Conservation (phyloP, 371 early-diverging fungal genomes). For the Apophysomyces trapeziformis region DNA sequence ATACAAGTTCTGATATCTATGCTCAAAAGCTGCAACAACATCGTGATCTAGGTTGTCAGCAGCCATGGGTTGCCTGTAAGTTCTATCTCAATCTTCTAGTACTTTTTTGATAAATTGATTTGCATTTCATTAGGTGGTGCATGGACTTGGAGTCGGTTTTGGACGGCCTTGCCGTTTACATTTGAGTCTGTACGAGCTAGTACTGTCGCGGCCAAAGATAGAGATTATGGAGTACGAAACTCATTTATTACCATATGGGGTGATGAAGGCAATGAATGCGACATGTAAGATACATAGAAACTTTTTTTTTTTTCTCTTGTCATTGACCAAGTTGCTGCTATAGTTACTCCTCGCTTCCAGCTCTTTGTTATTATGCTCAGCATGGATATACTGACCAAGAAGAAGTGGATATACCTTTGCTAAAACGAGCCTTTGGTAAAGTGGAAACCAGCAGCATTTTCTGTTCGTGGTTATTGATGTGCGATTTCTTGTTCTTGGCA, state of each 20-base stretch:
- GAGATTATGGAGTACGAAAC: conserved; percentile 64
- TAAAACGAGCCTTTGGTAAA: conserved; percentile 68
- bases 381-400: conserved; percentile 69
- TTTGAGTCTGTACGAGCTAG: conserved; percentile 80
- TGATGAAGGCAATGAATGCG: conserved; percentile 92
- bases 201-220: conserved; percentile 68
- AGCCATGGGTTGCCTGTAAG: conserved; percentile 80
- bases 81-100: not conserved
- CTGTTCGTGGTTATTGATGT: not conserved
- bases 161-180: conserved; percentile 81
- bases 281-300: conserved; percentile 51
- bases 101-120: not conserved
- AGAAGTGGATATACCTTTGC: conserved; percentile 60
- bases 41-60: conserved; percentile 75
- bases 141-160: conserved; percentile 90
- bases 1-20: conserved; percentile 72
- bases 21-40: conserved; percentile 80
- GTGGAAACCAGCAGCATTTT: not conserved
- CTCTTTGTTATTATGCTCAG: conserved; percentile 75
- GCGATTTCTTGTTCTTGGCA: conserved; percentile 10
- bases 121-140: conserved; percentile 44
- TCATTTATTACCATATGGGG: conserved; percentile 88
- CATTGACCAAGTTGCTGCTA: not conserved
- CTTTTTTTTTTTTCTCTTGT: not conserved
- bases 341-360: conserved; percentile 75